Conservation (phyloP, 352 stramenopile genomes). For the Thalassiosira delicatula region DNA sequence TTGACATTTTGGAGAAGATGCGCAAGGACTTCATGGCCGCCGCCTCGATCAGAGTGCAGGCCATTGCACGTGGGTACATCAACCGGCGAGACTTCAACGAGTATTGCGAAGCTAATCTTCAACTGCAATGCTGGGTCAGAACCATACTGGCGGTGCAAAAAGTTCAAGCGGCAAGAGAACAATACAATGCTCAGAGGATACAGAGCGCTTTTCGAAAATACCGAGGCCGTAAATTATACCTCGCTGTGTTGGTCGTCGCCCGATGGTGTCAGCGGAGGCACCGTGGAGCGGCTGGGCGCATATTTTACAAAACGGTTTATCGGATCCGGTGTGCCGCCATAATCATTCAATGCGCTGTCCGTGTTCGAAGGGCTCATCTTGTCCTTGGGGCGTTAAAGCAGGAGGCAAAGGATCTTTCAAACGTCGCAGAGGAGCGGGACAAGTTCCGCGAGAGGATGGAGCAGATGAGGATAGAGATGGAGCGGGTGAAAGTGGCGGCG, state of each 20-base stretch:
- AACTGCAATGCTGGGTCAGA: conserved; percentile 58
- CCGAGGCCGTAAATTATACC: conserved; percentile 20
- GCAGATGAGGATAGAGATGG: conserved; percentile 62
- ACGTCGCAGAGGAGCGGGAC: conserved; percentile 66
- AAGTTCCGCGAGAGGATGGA: conserved; percentile 64
- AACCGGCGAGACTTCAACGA: conserved; percentile 3
- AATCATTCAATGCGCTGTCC: conserved; percentile 61
- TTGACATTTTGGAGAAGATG: conserved; percentile 82
- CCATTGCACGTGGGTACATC: conserved; percentile 38
- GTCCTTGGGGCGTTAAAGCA: conserved; percentile 42
- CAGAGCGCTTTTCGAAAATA: too few relatives aligned
- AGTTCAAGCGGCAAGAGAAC: too few relatives aligned
- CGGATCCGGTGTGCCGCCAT: conserved; percentile 19
- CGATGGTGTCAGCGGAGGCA: conserved; percentile 57
- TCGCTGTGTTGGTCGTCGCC: conserved; percentile 34
- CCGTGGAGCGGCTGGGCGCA: conserved; percentile 54
- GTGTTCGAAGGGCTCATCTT: conserved; percentile 33
- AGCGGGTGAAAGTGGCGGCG: conserved; percentile 37
- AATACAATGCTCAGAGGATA: too few relatives aligned
- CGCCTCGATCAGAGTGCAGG: conserved; percentile 72
- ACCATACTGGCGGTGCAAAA: conserved; percentile 47
- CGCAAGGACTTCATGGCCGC: conserved; percentile 63
- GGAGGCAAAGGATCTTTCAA: conserved; percentile 64
- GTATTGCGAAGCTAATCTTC: conserved; percentile 36
- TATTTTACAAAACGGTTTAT: not conserved